phyloP scores from a whole-genome alignment of 148 eudicot species.

The Heliosperma pusillum region DNA sequence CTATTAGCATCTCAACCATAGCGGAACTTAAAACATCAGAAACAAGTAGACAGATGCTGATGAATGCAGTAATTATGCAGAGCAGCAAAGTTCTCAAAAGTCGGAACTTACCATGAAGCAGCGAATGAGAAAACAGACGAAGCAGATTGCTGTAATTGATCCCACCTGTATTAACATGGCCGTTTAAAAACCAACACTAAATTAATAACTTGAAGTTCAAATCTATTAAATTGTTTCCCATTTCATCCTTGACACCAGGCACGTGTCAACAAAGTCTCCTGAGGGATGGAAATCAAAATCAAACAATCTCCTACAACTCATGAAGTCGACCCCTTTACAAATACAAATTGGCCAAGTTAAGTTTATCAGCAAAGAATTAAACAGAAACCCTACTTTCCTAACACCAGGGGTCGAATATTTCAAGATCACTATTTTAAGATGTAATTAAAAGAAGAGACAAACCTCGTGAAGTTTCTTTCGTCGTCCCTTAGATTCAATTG shows the following conservation, averaged over 20 bases:
- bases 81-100: neutral
- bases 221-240: neutral
- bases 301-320: neutral
- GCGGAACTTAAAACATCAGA: neutral
- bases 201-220: neutral
- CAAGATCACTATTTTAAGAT: neutral
- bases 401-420: neutral
- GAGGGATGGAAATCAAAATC: neutral
- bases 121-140: slow-evolving; percentile 78
- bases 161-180: slow-evolving; percentile 62
- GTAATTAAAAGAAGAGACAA: slow-evolving; percentile 17
- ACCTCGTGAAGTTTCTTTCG: slow-evolving; percentile 80
- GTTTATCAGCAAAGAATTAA: neutral
- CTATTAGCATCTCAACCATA: no score
- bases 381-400: neutral
- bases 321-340: neutral
- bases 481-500: slow-evolving; percentile 66
- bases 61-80: neutral
- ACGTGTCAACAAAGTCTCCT: neutral
- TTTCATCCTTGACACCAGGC: no score
- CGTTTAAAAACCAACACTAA: slow-evolving; percentile 22
- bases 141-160: slow-evolving; percentile 82
- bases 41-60: neutral
- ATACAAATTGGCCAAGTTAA: neutral
- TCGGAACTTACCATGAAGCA: slow-evolving; percentile 70